Evolutionary conservation across 2,329 filamentous ascomycete species (phyloP), one percentile per base, ranked within the genome.

Genomic region (Colletotrichum limetticola): DNA sequence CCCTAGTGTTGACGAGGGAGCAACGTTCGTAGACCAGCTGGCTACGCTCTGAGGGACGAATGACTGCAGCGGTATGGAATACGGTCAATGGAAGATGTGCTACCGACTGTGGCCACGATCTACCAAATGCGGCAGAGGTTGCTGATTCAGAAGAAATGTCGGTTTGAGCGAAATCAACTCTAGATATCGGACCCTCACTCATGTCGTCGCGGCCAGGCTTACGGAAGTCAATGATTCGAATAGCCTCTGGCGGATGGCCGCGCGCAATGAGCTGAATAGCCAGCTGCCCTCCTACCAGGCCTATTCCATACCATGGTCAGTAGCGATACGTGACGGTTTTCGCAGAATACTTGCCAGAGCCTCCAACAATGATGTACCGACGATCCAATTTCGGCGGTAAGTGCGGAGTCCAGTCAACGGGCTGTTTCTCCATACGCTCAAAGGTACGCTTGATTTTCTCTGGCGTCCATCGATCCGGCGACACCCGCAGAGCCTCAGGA

Each of bases 41-140:
- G 62, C 83, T 82, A 7, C 88, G 85, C 68, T 90, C 88, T 19
- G 82, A 83, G 0, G 87, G 84, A 12, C 87, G 82, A 71, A 91
- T 90, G 5, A 85, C 82, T 1, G 88, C 89, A 2, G 88, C 89
- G 0, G 86, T 90, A 79, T 91, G 89, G 76, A 88, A 89, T 16
- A 91, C 88, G 1, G 88, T 90, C 28, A 91, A 79, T 1, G 88
- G 88, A 4, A 86, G 81, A 5, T 78, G 59, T 5, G 84, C 80
- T 5, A 84, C 81, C 1, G 78, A 77, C 2, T 78, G 61, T 2
- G 83, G 80, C 89, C 89, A 91, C 5, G 85, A 81, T 26, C 80
- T 79, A 6, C 80, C 77, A 68, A 91, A 90, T 19, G 87, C 87
- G 0, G 79, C 81, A 7, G 79, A 72, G 0, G 87, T 85, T 2